These are phyloP conservation scores for Alternaria viburni DNA, from an alignment of 2,329 filamentous ascomycete species.

Conservation along the genomic window DNA sequence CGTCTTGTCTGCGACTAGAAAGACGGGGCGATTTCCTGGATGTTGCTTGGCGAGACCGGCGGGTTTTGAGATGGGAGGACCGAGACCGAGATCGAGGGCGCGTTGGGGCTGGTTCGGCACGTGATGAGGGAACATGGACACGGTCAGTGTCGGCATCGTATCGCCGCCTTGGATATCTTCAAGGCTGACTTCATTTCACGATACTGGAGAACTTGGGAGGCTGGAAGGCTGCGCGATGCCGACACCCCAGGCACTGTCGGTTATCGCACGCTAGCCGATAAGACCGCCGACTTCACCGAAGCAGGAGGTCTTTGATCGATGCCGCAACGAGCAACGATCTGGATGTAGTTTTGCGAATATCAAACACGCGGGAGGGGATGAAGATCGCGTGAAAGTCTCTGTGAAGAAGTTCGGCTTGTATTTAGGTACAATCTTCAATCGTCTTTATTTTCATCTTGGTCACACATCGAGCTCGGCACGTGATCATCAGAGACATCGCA, in stretches of 20 bases:
- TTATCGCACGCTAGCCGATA: not conserved
- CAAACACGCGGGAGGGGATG: not conserved
- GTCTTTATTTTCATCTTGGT: accelerated
- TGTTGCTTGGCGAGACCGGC: not conserved
- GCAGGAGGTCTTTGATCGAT: not conserved
- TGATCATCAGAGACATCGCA: not conserved
- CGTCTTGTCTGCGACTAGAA: not conserved
- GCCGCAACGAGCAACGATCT: not conserved
- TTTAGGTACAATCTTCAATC: too few species aligned
- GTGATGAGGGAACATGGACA: not conserved
- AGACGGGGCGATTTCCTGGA: not conserved
- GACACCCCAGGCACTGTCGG: not conserved
- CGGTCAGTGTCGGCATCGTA: not conserved
- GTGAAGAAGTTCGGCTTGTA: not conserved
- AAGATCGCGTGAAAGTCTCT: not conserved
- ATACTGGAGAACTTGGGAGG: not conserved
- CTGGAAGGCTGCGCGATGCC: not conserved
- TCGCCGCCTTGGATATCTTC: not conserved
- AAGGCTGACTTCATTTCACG: not conserved
- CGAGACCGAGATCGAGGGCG: not conserved
- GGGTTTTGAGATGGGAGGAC: not conserved
- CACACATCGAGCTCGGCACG: accelerated
- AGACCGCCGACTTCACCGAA: not conserved
- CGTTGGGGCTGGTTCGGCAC: not conserved
- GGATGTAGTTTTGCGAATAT: not conserved